Evolutionary conservation across 2,329 filamentous ascomycete genomes (phyloP).

Genomic region (Fusarium setosum): DNA sequence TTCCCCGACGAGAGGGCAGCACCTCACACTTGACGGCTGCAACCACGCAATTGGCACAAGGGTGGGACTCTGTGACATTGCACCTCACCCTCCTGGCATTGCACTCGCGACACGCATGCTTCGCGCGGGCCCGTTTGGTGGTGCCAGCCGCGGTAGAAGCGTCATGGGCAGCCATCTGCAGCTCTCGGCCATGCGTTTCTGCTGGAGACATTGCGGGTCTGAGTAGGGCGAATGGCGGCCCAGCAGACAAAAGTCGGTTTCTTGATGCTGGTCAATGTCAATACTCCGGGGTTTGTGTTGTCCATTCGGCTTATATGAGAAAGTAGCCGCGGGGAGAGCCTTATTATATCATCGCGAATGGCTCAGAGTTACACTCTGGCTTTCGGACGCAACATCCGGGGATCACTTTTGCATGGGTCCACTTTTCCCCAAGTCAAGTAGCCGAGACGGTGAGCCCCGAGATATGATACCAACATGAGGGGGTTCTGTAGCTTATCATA

Average conservation of each 20-base stretch:
- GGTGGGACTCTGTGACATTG: constrained; percentile 48
- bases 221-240: background rate
- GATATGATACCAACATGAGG: too few relatives aligned
- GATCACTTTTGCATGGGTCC: background rate
- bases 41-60: constrained; percentile 47
- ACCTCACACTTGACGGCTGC: constrained; percentile 46
- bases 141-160: background rate
- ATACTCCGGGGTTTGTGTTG: background rate
- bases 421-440: constrained; percentile 13
- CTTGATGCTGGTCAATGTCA: background rate
- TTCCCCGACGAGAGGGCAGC: constrained; percentile 48
- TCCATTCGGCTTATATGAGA: constrained; percentile 19
- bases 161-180: constrained; percentile 7
- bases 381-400: background rate
- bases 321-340: constrained; percentile 13
- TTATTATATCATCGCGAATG: constrained; percentile 4
- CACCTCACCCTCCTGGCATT: constrained; percentile 50
- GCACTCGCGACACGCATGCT: constrained; percentile 50
- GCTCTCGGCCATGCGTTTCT: too few relatives aligned
- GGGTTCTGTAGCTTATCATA: too few relatives aligned
- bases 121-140: constrained; percentile 50
- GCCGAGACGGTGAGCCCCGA: constrained; percentile 1
- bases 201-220: constrained; percentile 2
- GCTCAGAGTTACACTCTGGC: background rate
- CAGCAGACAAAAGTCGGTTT: constrained; percentile 1